These are phyloP conservation scores for Tricholoma terreum DNA, from an alignment of 768 basidiomycete species.

Conservation along the genomic window DNA sequence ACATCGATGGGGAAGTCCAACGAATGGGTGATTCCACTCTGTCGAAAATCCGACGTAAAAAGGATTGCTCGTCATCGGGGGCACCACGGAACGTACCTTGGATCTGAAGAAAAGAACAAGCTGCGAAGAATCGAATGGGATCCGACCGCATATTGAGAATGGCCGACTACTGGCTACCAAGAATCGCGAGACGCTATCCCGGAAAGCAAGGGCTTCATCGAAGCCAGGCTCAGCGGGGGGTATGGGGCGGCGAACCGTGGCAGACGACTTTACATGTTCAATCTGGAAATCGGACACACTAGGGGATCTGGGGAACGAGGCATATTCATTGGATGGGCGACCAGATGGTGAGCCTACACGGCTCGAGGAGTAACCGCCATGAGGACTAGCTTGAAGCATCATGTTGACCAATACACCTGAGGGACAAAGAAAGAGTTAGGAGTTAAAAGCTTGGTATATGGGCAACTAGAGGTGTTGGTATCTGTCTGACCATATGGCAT, in stretches of 20 bases:
- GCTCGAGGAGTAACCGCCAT: constrained; percentile 3
- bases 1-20: constrained; percentile 81
- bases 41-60: background rate
- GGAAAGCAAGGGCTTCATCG: constrained; percentile 51
- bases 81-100: constrained; percentile 45
- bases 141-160: constrained; percentile 64
- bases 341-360: constrained; percentile 24
- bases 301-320: constrained; percentile 35
- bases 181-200: constrained; percentile 52
- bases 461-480: background rate
- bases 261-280: constrained; percentile 46
- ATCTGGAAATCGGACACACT: constrained; percentile 62
- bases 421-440: background rate
- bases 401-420: background rate
- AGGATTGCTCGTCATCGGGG: background rate
- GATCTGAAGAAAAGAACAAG: constrained; percentile 77
- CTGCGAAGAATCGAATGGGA: constrained; percentile 65
- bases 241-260: constrained; percentile 31
- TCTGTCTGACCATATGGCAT: background rate
- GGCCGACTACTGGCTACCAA: constrained; percentile 58
- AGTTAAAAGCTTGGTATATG: background rate
- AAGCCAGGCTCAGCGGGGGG: constrained; percentile 30
- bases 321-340: constrained; percentile 23
- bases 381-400: background rate
- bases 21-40: constrained; percentile 79